Evolutionary conservation across 1,139 yeast species (phyloP).

Genomic region (Wickerhamomyces sp.): DNA sequence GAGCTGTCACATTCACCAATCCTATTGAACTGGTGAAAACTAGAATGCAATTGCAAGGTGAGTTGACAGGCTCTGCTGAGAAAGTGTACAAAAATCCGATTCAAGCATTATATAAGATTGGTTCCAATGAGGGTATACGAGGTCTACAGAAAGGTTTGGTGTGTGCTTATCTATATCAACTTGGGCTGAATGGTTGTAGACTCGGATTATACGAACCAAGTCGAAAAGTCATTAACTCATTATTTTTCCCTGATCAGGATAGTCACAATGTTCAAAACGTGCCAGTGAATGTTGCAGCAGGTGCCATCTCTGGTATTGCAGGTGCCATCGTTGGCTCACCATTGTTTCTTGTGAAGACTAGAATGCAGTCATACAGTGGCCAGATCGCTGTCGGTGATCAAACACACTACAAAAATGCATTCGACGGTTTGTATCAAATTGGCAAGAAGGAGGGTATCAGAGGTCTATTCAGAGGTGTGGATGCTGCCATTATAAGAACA

Average conservation of each 20-base stretch:
- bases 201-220: constrained; percentile 91
- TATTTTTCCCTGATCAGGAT: constrained; percentile 50
- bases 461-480: constrained; percentile 87
- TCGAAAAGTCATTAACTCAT: constrained; percentile 53
- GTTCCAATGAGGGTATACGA: constrained; percentile 73
- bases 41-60: constrained; percentile 96
- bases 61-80: constrained; percentile 54
- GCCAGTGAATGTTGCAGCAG: constrained; percentile 70
- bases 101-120: constrained; percentile 78
- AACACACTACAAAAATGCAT: constrained; percentile 70
- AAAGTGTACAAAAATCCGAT: constrained; percentile 73
- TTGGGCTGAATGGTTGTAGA: constrained; percentile 90
- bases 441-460: constrained; percentile 63
- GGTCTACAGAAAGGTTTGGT: constrained; percentile 87
- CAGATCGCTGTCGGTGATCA: constrained; percentile 80
- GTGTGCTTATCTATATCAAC: constrained; percentile 82
- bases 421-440: constrained; percentile 64
- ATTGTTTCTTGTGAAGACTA: constrained; percentile 82
- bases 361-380: constrained; percentile 71
- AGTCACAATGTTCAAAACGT: constrained; percentile 53
- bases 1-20: constrained; percentile 94
- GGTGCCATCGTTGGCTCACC: constrained; percentile 94
- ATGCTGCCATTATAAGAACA: constrained; percentile 90
- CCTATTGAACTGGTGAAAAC: constrained; percentile 94
- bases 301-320: constrained; percentile 79